Evolutionary conservation across 2,329 filamentous ascomycete genomes (phyloP).

Genomic region (Corinectria fuckeliana): DNA sequence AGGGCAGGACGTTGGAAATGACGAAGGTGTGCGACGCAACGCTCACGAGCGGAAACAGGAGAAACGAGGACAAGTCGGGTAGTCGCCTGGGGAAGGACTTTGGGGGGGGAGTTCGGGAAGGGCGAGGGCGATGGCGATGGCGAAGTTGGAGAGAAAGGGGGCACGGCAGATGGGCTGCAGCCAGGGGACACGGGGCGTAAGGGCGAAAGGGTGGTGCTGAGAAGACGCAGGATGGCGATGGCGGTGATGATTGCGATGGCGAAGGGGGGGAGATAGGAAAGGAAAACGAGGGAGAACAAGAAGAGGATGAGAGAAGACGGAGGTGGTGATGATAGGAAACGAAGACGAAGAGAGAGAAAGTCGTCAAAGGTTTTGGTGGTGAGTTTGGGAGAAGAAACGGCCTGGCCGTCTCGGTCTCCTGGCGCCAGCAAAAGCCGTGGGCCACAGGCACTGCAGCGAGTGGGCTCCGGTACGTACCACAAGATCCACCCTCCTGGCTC

Average conservation of each 20-base stretch:
- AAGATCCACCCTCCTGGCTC: slow-evolving; percentile 9
- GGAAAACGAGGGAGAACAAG: slow-evolving; percentile 39
- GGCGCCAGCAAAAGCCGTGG: slow-evolving; percentile 27
- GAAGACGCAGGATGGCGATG: slow-evolving; percentile 31
- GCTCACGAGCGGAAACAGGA: slow-evolving; percentile 36
- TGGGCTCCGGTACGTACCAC: slow-evolving; percentile 13
- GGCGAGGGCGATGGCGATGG: slow-evolving; percentile 19
- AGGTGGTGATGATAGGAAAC: slow-evolving; percentile 38
- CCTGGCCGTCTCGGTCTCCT: slow-evolving; percentile 24
- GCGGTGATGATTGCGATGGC: slow-evolving; percentile 41
- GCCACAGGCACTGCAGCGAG: slow-evolving; percentile 4
- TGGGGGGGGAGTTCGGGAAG: slow-evolving; percentile 32
- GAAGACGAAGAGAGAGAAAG: slow-evolving; percentile 26
- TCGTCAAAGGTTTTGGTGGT: slow-evolving; percentile 31
- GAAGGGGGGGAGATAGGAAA: slow-evolving; percentile 28
- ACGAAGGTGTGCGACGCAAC: slow-evolving; percentile 39
- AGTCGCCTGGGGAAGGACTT: slow-evolving; percentile 23
- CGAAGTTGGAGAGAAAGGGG: slow-evolving; percentile 43
- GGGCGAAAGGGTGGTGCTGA: slow-evolving; percentile 30
- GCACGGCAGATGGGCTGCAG: slow-evolving; percentile 36
- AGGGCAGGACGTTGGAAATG: slow-evolving; percentile 33
- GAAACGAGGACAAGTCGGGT: slow-evolving; percentile 27
- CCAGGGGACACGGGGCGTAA: slow-evolving; percentile 29
- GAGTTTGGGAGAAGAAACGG: slow-evolving; percentile 38
- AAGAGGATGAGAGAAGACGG: slow-evolving; percentile 36